A percentile compares a stretch with the other conserved stretches of the same genome.
These are phyloP conservation scores for Chrysochromulina tobinii DNA, from an alignment of 78 protist genomes.

Conservation along the genomic window DNA sequence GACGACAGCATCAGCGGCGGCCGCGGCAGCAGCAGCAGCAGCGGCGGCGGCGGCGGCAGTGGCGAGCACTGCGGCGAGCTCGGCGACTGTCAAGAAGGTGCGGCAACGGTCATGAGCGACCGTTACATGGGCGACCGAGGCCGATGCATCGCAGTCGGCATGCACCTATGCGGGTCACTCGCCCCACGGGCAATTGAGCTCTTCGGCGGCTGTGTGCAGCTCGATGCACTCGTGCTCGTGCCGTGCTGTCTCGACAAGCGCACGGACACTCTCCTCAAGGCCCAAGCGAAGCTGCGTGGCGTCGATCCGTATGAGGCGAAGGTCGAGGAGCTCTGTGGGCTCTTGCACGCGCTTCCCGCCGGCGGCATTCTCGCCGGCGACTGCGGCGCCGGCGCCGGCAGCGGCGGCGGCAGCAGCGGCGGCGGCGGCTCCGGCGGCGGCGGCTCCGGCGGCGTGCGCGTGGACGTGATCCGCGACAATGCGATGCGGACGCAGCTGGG, in stretches of 20 bases:
- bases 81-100: no score
- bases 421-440: neutral
- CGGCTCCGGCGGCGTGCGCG: neutral
- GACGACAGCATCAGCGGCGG: no score
- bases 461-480: neutral
- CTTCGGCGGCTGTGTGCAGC: neutral
- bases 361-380: no score
- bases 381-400: no score
- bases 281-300: neutral
- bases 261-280: neutral
- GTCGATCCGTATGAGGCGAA: neutral
- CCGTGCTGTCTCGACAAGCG: constrained; percentile 9
- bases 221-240: neutral
- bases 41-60: neutral
- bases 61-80: neutral
- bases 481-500: neutral
- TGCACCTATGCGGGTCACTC: neutral
- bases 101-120: no score
- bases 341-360: neutral
- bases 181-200: neutral
- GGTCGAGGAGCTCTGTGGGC: neutral
- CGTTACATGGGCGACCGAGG: neutral
- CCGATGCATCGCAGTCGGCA: neutral
- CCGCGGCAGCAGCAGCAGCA: no score
- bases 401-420: neutral